Conservation (phyloP, 768 basidiomycete genomes). For the Collybiopsis luxurians region DNA sequence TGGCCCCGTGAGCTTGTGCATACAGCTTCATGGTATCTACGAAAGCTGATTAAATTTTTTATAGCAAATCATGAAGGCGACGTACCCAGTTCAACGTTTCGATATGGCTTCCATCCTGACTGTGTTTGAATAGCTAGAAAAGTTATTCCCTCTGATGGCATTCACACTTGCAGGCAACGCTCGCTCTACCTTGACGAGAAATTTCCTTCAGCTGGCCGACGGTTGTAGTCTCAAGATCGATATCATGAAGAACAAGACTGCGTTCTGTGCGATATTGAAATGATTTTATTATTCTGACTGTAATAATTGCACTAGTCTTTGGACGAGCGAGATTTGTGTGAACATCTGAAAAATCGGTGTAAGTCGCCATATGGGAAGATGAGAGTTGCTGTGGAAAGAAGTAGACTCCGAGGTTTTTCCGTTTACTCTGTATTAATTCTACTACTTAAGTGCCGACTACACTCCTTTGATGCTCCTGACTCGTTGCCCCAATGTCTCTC, state of each 20-base stretch:
- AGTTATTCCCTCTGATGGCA: conserved; percentile 11
- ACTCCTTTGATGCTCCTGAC: too few species aligned
- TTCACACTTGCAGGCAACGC: background rate
- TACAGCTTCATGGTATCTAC: conserved; percentile 94
- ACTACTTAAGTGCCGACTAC: too few species aligned
- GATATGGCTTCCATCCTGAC: conserved; percentile 88
- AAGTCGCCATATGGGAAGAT: conserved; percentile 23
- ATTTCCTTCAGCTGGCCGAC: conserved; percentile 75
- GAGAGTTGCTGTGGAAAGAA: background rate
- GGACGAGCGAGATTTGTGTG: conserved; percentile 68
- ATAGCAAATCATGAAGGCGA: background rate
- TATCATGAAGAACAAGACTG: conserved; percentile 76
- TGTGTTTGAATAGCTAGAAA: conserved; percentile 65
- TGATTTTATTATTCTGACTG: conserved; percentile 91
- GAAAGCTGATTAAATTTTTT: conserved; percentile 6
- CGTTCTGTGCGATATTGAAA: conserved; percentile 91
- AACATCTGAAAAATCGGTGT: conserved; percentile 33
- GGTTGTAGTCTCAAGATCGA: conserved; percentile 79
- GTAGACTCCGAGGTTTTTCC: background rate
- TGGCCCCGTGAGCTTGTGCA: conserved; percentile 91
- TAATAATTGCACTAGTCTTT: conserved; percentile 77
- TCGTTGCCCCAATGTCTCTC: too few species aligned
- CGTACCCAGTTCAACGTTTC: conserved; percentile 64
- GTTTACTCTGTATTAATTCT: background rate
- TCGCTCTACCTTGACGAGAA: conserved; percentile 56